A percentile compares a stretch with the other conserved stretches of the same genome.
Evolutionary conservation across 148 eudicot species (phyloP).

Genomic region (Dianthus caryophyllus): DNA sequence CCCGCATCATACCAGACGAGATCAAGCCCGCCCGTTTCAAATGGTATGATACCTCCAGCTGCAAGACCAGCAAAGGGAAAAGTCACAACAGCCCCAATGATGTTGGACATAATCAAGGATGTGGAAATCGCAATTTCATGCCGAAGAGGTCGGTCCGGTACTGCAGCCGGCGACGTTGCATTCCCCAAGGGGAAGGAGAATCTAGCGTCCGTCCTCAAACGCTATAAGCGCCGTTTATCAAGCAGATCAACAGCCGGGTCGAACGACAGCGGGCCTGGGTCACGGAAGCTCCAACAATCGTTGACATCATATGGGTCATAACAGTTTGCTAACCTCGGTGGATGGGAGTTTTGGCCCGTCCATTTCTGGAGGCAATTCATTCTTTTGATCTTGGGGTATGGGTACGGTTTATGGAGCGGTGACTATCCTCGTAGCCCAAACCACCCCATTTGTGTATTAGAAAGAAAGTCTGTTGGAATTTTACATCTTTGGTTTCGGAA

Average conservation of each 20-base stretch:
- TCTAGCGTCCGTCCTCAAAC: slow-evolving; percentile 89
- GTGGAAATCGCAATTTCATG: slow-evolving; percentile 77
- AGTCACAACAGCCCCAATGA: slow-evolving; percentile 58
- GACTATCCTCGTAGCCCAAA: no score
- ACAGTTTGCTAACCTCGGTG: slow-evolving; percentile 3
- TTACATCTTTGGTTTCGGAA: no score
- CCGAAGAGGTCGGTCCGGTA: slow-evolving; percentile 86
- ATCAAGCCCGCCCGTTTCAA: slow-evolving; percentile 51
- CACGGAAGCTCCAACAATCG: slow-evolving; percentile 29
- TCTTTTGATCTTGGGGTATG: background rate
- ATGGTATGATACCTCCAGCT: slow-evolving; percentile 61
- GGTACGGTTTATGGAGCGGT: background rate
- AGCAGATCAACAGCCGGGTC: slow-evolving; percentile 46
- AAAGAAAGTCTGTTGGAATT: no score
- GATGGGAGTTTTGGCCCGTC: background rate
- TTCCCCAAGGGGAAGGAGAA: slow-evolving; percentile 98
- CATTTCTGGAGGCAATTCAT: background rate
- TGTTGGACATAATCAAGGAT: slow-evolving; percentile 75
- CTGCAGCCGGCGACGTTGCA: slow-evolving; percentile 97
- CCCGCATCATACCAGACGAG: slow-evolving; percentile 52
- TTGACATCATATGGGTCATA: slow-evolving; percentile 34
- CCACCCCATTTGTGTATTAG: no score
- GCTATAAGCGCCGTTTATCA: slow-evolving; percentile 81
- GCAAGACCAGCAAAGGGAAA: slow-evolving; percentile 60
- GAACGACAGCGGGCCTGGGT: slow-evolving; percentile 33